Evolutionary conservation across 176 grass and related monocot genomes (phyloP), one percentile per base, ranked within the genome.

Genomic region (Bromus sterilis): DNA sequence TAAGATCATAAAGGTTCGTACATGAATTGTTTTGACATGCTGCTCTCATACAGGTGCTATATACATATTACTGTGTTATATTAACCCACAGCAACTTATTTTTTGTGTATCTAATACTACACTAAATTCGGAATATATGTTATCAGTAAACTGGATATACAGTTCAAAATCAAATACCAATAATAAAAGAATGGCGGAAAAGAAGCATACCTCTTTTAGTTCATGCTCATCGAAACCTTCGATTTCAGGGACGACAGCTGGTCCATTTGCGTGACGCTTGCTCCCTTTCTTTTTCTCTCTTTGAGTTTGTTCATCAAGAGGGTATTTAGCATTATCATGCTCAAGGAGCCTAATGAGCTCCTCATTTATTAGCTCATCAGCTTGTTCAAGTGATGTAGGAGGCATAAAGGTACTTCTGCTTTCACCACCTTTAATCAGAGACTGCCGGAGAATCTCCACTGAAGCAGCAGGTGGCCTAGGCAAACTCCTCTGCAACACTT

Each of bases 301-400:
- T 29, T 87, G 85, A 85, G 58, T 30, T 74, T 86, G 92, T 67
- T 85, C 90, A 67, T 94, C 88, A 63, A 94, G 48, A 40, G 95
- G 95, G 80, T 98, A 98, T 77, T 94, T 94, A 35, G 90, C 92
- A 87, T 94, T 98, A 75, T 98, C 92, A 28, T 94, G 87, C 84
- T 93, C 88, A 24, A 98, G 80, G 36, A 98, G 82, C 66, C 74
- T 80, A 86, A 93, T 63, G 64, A 98, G 77, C 66, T 98, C 95
- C 84, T 69, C 84, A 26, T 81, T 92, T 71, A 98, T 89, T 85
- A 98, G 66, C 57, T 93, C 92, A 74, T 94, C 95, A 71, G 92
- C 90, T 76, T 98, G 90, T 73, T 98, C 95, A 75, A 94, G 87
- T 63, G 85, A 81, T 63, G 92, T 98, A 76, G 90, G 95, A 34